Evolutionary conservation across 1,139 yeast species (phyloP), one percentile per base, ranked within the genome.

Genomic region (Barnettozyma hawaiiensis): DNA sequence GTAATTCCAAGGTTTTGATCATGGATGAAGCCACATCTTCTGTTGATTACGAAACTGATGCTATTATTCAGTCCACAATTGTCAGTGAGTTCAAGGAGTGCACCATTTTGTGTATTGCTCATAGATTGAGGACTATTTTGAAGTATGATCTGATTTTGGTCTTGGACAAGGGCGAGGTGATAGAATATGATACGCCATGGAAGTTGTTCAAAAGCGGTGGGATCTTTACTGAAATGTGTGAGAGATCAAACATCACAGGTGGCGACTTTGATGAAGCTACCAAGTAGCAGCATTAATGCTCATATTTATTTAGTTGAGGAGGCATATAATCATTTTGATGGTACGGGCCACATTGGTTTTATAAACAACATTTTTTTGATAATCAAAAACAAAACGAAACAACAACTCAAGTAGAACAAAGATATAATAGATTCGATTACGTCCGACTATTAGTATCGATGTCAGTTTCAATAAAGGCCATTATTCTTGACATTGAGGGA

Each of bases 401-500:
- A n/a, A n/a, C n/a, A n/a, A n/a, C n/a, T n/a, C n/a, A n/a, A n/a
- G n/a, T n/a, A n/a, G n/a, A n/a, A n/a, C n/a, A n/a, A n/a, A n/a
- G n/a, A n/a, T n/a, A n/a, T n/a, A n/a, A n/a, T n/a, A n/a, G n/a
- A n/a, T n/a, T n/a, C n/a, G 21, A 20, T 20, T 7, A 20, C 21
- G 7, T 20, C 5, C 21, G 7, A 20, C 5, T 7, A 20, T 7
- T 20, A 20, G 21, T 7, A 20, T 20, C 23, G n/a, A 32, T 32
- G 24, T 14, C 35, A 20, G 18, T n/a, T 16, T 26, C 24, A 3
- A 20, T 61, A 53, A 31, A 58, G 27, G 63, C 70, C 2, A 55
- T 77, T 10, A 62, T 81, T 3, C 66, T 86, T 10, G 97, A 87
- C 54, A 86, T 87, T 22, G 97, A 90, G 59, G 97, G 97, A 16